Evolutionary conservation across 352 stramenopile genomes (phyloP).

Genomic region (Phytophthora cajani): DNA sequence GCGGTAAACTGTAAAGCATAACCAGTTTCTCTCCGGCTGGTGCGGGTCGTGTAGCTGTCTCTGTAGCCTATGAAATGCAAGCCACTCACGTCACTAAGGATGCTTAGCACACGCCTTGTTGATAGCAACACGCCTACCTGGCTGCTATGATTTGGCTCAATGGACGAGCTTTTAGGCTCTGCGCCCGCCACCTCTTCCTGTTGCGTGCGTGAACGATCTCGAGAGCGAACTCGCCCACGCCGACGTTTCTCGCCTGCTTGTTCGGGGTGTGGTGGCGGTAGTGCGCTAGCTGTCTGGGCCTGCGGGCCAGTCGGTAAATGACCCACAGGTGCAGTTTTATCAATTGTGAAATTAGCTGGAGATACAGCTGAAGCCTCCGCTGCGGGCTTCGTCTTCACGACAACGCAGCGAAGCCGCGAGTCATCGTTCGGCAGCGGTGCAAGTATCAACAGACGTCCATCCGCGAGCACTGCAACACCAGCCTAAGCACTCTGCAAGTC

Average conservation of each 20-base stretch:
- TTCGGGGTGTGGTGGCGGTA: conserved; percentile 7
- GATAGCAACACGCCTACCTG: conserved; percentile 20
- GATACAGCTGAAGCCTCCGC: conserved; percentile 15
- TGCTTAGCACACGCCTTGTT: background rate
- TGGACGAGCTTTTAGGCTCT: background rate
- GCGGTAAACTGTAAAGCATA: conserved; percentile 29
- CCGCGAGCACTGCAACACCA: conserved; percentile 57
- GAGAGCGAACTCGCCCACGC: conserved; percentile 16
- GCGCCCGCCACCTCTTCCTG: conserved; percentile 15
- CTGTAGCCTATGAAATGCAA: conserved; percentile 11
- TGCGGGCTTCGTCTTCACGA: conserved; percentile 49
- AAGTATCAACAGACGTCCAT: conserved; percentile 59
- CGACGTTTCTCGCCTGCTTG: conserved; percentile 11
- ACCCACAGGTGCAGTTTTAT: conserved; percentile 24
- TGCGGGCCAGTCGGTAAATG: background rate
- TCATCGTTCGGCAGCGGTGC: conserved; percentile 50
- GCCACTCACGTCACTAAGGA: conserved; percentile 15
- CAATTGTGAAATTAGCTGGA: conserved; percentile 32
- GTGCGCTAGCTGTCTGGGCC: conserved; percentile 6
- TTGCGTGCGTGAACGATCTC: conserved; percentile 16
- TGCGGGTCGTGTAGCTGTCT: background rate
- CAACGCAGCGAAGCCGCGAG: conserved; percentile 55
- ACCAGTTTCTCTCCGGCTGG: conserved; percentile 13
- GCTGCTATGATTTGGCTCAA: conserved; percentile 14
- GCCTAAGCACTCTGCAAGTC: conserved; percentile 39